Conservation (phyloP, 495 filamentous ascomycete genomes). For the Achaetomiella virescens region DNA sequence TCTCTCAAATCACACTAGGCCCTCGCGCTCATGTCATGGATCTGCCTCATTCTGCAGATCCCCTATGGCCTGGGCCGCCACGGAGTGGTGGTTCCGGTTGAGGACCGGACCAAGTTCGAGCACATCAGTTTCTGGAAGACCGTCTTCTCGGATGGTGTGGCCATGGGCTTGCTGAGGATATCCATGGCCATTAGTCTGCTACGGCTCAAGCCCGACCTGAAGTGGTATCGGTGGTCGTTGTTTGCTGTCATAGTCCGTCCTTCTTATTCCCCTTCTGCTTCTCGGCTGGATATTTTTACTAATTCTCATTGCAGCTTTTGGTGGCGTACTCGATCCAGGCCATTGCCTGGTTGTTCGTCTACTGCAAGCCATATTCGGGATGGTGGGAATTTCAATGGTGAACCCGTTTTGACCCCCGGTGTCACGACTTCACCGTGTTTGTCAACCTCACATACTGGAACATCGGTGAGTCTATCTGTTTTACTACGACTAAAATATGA, state of each 20-base stretch:
- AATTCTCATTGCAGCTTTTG: slow-evolving; percentile 17
- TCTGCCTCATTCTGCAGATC: slow-evolving; percentile 20
- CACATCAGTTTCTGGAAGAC: slow-evolving; percentile 35
- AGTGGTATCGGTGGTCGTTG: slow-evolving; percentile 16
- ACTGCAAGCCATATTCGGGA: slow-evolving; percentile 22
- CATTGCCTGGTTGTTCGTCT: slow-evolving; percentile 25
- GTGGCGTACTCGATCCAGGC: slow-evolving; percentile 24
- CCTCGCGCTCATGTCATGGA: slow-evolving; percentile 12
- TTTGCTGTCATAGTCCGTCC: slow-evolving; percentile 17
- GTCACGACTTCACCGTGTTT: not conserved
- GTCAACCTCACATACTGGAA: slow-evolving; percentile 5
- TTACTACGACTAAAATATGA: not conserved
- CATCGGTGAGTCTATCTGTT: not conserved
- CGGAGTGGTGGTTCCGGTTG: slow-evolving; percentile 16
- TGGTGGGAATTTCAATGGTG: slow-evolving; percentile 8
- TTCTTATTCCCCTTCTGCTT: not conserved
- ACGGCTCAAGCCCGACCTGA: slow-evolving; percentile 11
- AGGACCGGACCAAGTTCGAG: slow-evolving; percentile 25
- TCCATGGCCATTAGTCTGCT: slow-evolving; percentile 30
- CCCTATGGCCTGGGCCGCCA: slow-evolving; percentile 36
- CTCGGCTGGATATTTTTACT: no score
- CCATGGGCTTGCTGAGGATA: slow-evolving; percentile 36
- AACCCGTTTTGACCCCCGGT: slow-evolving; percentile 3
- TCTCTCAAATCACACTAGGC: not conserved
- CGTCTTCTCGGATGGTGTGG: slow-evolving; percentile 27